A percentile compares a stretch with the other conserved stretches of the same genome.
Conservation (phyloP, 106 monocot species). For the Allium sativum region DNA sequence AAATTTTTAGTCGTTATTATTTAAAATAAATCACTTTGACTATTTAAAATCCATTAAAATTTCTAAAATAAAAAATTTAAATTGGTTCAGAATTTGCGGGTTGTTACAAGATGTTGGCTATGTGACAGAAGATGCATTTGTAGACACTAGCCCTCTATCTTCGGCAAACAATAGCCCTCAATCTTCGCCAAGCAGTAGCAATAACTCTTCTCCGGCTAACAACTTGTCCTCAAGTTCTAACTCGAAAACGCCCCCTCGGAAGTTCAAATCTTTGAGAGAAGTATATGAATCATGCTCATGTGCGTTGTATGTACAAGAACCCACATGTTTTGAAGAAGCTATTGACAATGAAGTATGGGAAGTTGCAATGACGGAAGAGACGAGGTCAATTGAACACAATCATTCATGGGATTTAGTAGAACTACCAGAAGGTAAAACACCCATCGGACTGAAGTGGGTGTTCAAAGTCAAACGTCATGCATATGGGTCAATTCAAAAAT, state of each 20-base stretch:
- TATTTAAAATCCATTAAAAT: too few species aligned
- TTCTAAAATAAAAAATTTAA: too few species aligned
- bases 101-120: too few species aligned
- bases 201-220: neutral
- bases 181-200: neutral
- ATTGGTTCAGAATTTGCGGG: too few species aligned
- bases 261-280: neutral
- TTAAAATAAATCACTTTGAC: too few species aligned
- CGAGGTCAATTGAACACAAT: neutral
- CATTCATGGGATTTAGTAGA: neutral
- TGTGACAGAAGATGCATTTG: neutral
- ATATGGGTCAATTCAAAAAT: neutral
- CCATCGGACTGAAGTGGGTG: conserved; percentile 4
- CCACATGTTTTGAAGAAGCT: neutral
- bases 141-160: neutral
- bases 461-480: conserved; percentile 1
- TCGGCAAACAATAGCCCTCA: neutral
- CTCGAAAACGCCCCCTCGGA: neutral
- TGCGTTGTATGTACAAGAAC: neutral
- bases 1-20: too few species aligned
- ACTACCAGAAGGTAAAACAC: neutral
- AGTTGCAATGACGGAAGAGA: neutral
- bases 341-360: neutral
- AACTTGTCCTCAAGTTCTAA: too few species aligned
- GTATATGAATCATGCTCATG: neutral